A percentile compares a stretch with the other conserved stretches of the same genome.
Conservation (phyloP, 2,329 filamentous ascomycete species). For the Microascus cirrosus region DNA sequence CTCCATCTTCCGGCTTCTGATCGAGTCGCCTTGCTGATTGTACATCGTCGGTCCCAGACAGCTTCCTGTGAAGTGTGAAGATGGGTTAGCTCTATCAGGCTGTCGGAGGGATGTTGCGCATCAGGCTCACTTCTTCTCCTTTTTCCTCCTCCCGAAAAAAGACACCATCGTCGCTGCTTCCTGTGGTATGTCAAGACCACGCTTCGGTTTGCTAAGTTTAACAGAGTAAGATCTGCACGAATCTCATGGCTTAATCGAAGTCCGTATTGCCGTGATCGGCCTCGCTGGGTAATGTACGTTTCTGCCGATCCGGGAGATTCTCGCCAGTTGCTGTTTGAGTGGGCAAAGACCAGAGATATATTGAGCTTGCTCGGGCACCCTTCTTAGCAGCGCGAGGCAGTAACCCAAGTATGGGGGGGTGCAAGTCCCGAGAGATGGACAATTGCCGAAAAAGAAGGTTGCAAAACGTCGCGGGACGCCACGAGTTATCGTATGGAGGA, state of each 20-base stretch:
- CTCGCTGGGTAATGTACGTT: not conserved
- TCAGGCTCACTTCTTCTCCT: conserved; percentile 43
- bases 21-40: conserved; percentile 10
- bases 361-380: too few relatives aligned
- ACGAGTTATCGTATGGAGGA: too few relatives aligned
- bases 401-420: too few relatives aligned
- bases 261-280: not conserved
- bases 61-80: not conserved
- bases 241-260: not conserved
- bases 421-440: too few relatives aligned
- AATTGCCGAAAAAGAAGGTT: too few relatives aligned
- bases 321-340: too few relatives aligned
- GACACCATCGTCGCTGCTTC: conserved; percentile 38
- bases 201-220: not conserved
- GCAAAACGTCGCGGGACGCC: too few relatives aligned
- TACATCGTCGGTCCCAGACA: not conserved
- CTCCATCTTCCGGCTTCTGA: conserved; percentile 6
- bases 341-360: too few relatives aligned
- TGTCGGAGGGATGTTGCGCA: not conserved
- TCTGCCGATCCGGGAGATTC: not conserved
- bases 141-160: conserved; percentile 46
- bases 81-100: not conserved
- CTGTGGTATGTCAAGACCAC: not conserved
- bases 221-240: not conserved
- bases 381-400: too few relatives aligned